These are phyloP conservation scores for Leccinum olivaceopallidum DNA, from an alignment of 768 basidiomycete genomes.

Conservation along the genomic window DNA sequence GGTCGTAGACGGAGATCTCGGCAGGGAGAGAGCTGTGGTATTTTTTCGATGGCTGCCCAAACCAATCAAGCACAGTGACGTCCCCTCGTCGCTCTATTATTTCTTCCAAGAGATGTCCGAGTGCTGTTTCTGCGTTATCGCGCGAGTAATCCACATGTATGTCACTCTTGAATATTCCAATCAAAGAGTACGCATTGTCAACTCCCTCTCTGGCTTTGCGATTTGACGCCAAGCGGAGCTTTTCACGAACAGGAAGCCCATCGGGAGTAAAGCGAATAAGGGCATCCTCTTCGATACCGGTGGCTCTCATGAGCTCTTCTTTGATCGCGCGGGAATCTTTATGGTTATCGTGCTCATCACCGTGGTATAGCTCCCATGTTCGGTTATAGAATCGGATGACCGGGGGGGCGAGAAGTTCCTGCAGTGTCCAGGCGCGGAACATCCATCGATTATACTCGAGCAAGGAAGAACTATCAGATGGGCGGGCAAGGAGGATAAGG, in stretches of 20 bases:
- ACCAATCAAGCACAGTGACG: conserved; percentile 19
- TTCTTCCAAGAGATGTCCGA: conserved; percentile 17
- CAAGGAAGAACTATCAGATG: not conserved
- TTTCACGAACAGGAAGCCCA: conserved; percentile 8
- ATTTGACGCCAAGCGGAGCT: conserved; percentile 14
- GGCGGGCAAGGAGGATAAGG: conserved; percentile 8
- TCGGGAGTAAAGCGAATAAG: conserved; percentile 6
- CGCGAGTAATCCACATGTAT: conserved; percentile 1
- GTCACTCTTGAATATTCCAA: conserved; percentile 19
- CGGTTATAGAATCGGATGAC: conserved; percentile 16
- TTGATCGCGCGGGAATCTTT: conserved; percentile 4
- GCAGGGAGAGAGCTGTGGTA: conserved; percentile 17
- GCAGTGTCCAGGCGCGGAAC: conserved; percentile 16
- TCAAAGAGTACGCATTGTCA: conserved; percentile 16
- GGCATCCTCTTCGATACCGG: not conserved
- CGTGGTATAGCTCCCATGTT: conserved; percentile 8
- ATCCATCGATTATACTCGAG: conserved; percentile 18
- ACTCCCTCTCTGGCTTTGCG: conserved; percentile 9
- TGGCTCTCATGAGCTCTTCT: not conserved
- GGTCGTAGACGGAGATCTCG: conserved; percentile 14
- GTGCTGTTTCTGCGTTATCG: conserved; percentile 7
- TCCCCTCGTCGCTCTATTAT: conserved; percentile 13
- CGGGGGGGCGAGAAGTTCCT: conserved; percentile 15
- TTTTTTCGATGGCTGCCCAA: conserved; percentile 16
- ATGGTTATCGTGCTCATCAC: conserved; percentile 4